phyloP scores from a whole-genome alignment of 805 yeast genomes.

The Clavispora fructus region DNA sequence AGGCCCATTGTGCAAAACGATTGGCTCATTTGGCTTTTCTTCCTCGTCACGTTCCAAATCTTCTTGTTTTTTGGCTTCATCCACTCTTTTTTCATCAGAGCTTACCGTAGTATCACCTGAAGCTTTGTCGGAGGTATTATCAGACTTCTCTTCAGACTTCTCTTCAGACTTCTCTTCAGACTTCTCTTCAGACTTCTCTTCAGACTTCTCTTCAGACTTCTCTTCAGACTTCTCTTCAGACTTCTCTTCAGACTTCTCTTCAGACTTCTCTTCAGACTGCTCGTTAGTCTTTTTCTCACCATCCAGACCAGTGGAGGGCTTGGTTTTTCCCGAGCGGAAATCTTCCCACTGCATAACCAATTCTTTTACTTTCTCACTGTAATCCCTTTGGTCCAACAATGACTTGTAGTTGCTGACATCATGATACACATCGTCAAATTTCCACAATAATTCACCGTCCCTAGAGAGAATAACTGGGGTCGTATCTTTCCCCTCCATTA shows the following conservation, averaged over 20 bases:
- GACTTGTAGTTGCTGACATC: constrained; percentile 7
- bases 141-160: too few species aligned
- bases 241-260: too few species aligned
- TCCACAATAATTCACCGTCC: constrained; percentile 1
- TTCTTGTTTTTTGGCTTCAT: neutral
- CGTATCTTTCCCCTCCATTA: constrained; percentile 1
- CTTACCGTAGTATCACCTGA: too few species aligned
- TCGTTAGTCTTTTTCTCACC: too few species aligned
- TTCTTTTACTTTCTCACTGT: constrained; percentile 3
- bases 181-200: too few species aligned
- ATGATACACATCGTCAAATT: constrained; percentile 9
- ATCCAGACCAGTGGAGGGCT: too few species aligned
- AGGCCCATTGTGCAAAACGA: neutral
- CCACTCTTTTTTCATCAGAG: neutral
- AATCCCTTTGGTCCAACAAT: constrained; percentile 2
- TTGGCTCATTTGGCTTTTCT: neutral
- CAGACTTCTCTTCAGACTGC: too few species aligned
- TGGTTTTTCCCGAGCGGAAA: neutral
- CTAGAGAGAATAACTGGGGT: constrained; percentile 8
- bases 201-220: too few species aligned
- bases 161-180: too few species aligned
- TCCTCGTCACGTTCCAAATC: neutral
- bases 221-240: too few species aligned
- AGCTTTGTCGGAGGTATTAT: too few species aligned
- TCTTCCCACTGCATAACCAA: constrained; percentile 1